Evolutionary conservation across 1,139 yeast genomes (phyloP).

Genomic region (Taphrina flavorubra): DNA sequence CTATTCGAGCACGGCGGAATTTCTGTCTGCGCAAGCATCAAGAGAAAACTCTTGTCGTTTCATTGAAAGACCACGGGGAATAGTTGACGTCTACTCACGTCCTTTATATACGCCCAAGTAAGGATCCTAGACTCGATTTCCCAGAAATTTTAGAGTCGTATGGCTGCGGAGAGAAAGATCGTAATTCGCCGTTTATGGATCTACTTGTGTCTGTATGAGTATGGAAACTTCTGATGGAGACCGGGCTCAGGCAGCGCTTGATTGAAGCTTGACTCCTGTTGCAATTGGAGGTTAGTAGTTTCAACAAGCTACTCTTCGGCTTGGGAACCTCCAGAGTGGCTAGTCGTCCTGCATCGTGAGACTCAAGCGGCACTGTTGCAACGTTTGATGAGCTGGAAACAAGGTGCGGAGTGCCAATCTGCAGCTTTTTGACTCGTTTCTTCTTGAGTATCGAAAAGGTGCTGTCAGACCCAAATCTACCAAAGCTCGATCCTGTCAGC

Average conservation of each 20-base stretch:
- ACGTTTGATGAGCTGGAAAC: conserved; percentile 14
- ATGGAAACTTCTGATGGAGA: conserved; percentile 4
- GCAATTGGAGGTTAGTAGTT: conserved; percentile 3
- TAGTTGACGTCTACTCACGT: too few relatives aligned
- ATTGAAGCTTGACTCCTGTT: conserved; percentile 3
- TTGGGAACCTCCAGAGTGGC: background rate
- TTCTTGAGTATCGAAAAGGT: conserved; percentile 17
- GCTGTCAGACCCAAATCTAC: background rate
- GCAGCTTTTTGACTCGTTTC: conserved; percentile 8
- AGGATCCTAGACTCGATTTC: background rate
- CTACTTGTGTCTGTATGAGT: background rate
- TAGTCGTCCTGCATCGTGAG: background rate
- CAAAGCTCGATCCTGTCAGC: background rate
- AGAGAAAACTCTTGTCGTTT: too few relatives aligned
- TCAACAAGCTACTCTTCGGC: background rate
- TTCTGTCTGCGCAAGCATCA: too few relatives aligned
- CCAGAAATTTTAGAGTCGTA: background rate
- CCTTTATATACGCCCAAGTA: background rate
- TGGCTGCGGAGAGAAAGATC: background rate
- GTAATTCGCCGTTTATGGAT: background rate
- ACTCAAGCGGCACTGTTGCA: background rate
- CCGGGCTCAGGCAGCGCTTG: conserved; percentile 2
- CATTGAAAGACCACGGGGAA: too few relatives aligned
- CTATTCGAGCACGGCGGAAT: too few relatives aligned
- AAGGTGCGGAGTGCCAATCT: conserved; percentile 11